Evolutionary conservation across 116 monocot genomes (phyloP), one percentile per base, ranked within the genome.

Genomic region (Zostera marina): DNA sequence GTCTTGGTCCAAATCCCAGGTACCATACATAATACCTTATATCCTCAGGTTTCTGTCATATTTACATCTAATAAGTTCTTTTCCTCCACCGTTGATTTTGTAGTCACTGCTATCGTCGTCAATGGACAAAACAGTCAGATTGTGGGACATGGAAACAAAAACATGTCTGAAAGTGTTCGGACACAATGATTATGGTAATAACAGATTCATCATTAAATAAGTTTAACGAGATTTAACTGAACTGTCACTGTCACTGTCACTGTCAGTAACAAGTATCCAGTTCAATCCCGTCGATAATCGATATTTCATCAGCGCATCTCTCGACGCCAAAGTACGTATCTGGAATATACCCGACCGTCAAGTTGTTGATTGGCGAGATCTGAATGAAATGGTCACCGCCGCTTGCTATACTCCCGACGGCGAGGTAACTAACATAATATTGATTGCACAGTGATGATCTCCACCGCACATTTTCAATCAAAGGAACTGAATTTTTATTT

Each of bases 201-300:
- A 32, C 32, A 32, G 32, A 32, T 32, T 32, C n/a, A 32, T 3
- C 32, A 32, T 32, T 5, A 32, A 32, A 32, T 3, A 32, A 32
- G n/a, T n/a, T 5, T 32, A 32, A 32, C 32, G 5, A 32, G 32
- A 5, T 32, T 32, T 32, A 1, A 3, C 32, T 32, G 32, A n/a
- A n/a, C n/a, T n/a, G n/a, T n/a, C n/a, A n/a, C n/a, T n/a, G n/a
- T n/a, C n/a, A n/a, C n/a, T n/a, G n/a, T n/a, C n/a, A n/a, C n/a
- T n/a, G n/a, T n/a, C 91, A 91, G 96, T 96, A 58, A 96, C 96
- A 21, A 80, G 80, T 38, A 81, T 96, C 65, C 96, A 96, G 76
- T 96, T 96, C 80, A 96, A 89, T 66, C 96, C 96, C 47, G 51
- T 75, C 51, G 86, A 96, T 62, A 85, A 96, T 38, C 72, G 70